phyloP scores from a whole-genome alignment of 2,329 filamentous ascomycete species.

The Fusarium tupiense region DNA sequence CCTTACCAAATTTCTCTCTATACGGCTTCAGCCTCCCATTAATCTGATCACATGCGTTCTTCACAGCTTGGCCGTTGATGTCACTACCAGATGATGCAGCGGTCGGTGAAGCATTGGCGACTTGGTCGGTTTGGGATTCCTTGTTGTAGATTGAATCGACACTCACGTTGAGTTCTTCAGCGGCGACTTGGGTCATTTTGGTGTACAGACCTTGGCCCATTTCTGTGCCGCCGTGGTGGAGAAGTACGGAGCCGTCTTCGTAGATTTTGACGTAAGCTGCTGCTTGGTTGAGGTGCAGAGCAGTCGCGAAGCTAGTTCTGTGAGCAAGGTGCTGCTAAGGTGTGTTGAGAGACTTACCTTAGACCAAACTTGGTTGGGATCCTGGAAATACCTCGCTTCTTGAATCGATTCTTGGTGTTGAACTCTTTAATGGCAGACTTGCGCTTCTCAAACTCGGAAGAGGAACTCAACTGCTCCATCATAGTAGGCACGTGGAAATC shows the following conservation, averaged over 20 bases:
- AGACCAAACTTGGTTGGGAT: background rate
- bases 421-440: background rate
- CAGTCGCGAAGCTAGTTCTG: rapidly evolving
- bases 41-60: background rate
- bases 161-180: background rate
- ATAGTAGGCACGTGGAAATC: background rate
- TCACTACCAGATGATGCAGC: background rate
- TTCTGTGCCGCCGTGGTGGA: conserved; percentile 1
- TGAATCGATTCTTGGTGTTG: background rate
- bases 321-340: rapidly evolving
- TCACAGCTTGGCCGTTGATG: background rate
- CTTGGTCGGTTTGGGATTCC: background rate
- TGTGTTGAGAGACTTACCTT: background rate
- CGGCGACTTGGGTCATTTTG: background rate
- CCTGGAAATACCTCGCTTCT: background rate
- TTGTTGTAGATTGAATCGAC: background rate
- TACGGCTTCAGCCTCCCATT: background rate
- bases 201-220: background rate
- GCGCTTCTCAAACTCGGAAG: background rate
- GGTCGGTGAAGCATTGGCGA: background rate
- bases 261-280: background rate
- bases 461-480: background rate
- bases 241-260: background rate
- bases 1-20: background rate
- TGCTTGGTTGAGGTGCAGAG: background rate